These are phyloP conservation scores for Haplographium delicatum DNA, from an alignment of 495 filamentous ascomycete species.

Conservation along the genomic window DNA sequence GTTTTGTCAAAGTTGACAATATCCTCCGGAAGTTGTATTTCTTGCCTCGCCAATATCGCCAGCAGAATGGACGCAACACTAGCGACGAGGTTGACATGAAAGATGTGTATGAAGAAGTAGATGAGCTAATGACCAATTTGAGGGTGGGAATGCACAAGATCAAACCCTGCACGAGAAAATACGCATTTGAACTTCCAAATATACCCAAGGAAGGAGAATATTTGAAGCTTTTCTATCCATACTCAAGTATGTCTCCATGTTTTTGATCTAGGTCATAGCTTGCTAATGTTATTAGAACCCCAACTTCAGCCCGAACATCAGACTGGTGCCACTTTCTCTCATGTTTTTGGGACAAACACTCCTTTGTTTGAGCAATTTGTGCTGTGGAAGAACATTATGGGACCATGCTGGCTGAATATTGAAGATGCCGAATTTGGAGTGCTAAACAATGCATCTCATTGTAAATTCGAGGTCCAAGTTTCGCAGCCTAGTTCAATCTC, in stretches of 20 bases:
- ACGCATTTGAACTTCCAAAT: conserved; percentile 87
- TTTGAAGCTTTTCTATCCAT: conserved; percentile 89
- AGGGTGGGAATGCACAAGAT: conserved; percentile 87
- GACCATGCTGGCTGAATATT: conserved; percentile 93
- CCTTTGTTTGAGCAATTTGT: conserved; percentile 97
- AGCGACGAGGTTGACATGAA: conserved; percentile 80
- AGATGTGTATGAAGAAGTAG: conserved; percentile 86
- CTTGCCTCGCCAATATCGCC: conserved; percentile 66
- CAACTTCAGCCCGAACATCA: conserved; percentile 59
- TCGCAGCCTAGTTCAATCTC: conserved; percentile 68
- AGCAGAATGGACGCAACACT: conserved; percentile 58
- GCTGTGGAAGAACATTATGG: conserved; percentile 96
- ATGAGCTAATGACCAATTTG: conserved; percentile 74
- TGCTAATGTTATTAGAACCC: conserved; percentile 34
- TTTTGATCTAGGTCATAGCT: background rate
- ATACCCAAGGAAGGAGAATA: conserved; percentile 89
- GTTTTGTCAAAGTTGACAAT: conserved; percentile 95
- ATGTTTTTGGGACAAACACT: conserved; percentile 91
- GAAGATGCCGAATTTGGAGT: conserved; percentile 74
- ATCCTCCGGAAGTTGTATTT: conserved; percentile 91
- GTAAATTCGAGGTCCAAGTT: conserved; percentile 87
- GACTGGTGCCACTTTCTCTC: conserved; percentile 85
- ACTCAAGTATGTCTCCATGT: conserved; percentile 45
- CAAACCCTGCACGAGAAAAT: conserved; percentile 83
- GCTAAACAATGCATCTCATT: conserved; percentile 91